Evolutionary conservation across 2,329 filamentous ascomycete genomes (phyloP).

Genomic region (Exophiala xenobiotica): DNA sequence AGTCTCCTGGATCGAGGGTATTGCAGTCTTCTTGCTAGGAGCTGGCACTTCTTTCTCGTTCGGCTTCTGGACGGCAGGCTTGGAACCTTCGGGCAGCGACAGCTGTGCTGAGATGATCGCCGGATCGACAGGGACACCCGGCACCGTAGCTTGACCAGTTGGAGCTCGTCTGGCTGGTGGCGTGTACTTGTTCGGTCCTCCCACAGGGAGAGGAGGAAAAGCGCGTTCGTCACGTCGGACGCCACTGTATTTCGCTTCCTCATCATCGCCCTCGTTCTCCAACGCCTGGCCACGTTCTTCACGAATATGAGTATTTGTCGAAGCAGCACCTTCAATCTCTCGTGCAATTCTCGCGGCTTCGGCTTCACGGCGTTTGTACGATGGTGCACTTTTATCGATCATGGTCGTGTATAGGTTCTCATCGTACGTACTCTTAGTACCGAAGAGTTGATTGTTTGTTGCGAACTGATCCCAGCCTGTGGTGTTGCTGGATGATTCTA

Average conservation of each 20-base stretch:
- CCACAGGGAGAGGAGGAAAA: constrained; percentile 64
- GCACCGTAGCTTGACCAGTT: constrained; percentile 68
- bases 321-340: constrained; percentile 77
- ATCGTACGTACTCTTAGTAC: constrained; percentile 84
- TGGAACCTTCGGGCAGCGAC: constrained; percentile 47
- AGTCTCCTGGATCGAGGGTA: constrained; percentile 8
- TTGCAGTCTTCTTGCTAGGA: background rate
- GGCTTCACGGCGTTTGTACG: constrained; percentile 74
- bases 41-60: constrained; percentile 39
- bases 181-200: constrained; percentile 73
- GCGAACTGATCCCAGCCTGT: constrained; percentile 90
- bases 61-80: constrained; percentile 31
- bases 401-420: constrained; percentile 92
- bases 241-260: constrained; percentile 97
- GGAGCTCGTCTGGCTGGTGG: constrained; percentile 85
- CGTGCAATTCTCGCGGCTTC: constrained; percentile 79
- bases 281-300: constrained; percentile 78
- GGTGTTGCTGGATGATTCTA: constrained; percentile 61
- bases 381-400: constrained; percentile 80
- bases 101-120: constrained; percentile 89
- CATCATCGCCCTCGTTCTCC: constrained; percentile 68
- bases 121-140: constrained; percentile 77
- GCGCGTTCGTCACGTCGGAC: constrained; percentile 66
- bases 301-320: constrained; percentile 77
- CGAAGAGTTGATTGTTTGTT: constrained; percentile 82